Evolutionary conservation across 179 eudicot genomes (phyloP), one percentile per base, ranked within the genome.

Genomic region (Beta lomatogona): DNA sequence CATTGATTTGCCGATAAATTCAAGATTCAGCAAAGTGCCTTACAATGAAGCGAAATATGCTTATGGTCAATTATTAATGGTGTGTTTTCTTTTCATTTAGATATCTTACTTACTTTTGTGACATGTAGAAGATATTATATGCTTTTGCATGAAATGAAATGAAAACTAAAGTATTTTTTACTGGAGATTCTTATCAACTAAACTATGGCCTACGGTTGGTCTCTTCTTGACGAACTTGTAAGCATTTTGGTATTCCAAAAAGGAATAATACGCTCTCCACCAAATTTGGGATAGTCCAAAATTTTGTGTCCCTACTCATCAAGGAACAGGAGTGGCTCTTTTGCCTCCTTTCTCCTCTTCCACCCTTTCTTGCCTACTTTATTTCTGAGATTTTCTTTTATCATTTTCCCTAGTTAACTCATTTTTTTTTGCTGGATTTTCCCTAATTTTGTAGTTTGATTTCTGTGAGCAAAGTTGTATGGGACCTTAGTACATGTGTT

Each of bases 201-300:
- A 36, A 59, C 45, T 18, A 53, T 22, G 48, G 72, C 57, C 48
- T 68, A 80, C 67, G 60, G 72, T 55, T 61, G 69, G 82, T 83
- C 79, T 58, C 50, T 73, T 78, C 50, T 63, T 54, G 58, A 57
- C 36, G 83, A 60, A 80, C 80, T 71, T 70, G 11, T 28, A 11
- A 70, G 36, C 71, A 81, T 21, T 4, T 81, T 58, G 72, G 79
- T 36, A 80, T 76, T 63, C 55, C 68, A 70, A 46, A 68, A 76
- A 71, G 78, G 81, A 84, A 84, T 77, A 41, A 84, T 71, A 77
- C 59, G 13, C 41, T 21, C 81, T 77, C 84, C 86, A 73, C 86
- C 84, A 81, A 52, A 28, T 77, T 77, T 76, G 79, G 84, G 76
- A 84, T 77, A 80, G 58, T 76, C 68, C 83, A 68, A 77, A 22